Evolutionary conservation across 768 basidiomycete species (phyloP).

Genomic region (Lyophyllum semitale): DNA sequence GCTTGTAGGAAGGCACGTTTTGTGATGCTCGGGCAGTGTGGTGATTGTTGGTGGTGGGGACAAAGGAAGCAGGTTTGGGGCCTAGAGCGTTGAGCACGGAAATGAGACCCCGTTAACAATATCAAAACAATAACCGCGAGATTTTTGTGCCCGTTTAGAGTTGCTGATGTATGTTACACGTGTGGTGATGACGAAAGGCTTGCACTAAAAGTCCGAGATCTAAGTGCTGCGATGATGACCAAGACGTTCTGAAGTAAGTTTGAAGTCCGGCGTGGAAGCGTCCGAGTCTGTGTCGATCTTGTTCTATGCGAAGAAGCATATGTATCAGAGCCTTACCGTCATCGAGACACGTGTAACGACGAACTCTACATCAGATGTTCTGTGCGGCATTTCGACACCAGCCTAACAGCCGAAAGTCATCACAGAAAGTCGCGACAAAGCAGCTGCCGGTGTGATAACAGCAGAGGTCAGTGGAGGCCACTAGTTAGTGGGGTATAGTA

Average conservation of each 20-base stretch:
- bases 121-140: constrained; percentile 8
- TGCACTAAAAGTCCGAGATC: neutral
- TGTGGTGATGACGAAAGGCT: neutral
- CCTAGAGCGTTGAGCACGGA: neutral
- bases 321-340: neutral
- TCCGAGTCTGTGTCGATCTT: constrained; percentile 1
- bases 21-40: neutral
- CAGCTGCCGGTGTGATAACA: neutral
- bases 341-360: constrained; percentile 9
- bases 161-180: constrained; percentile 14
- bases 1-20: constrained; percentile 8
- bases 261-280: neutral
- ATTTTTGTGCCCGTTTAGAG: neutral
- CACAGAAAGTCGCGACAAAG: neutral
- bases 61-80: neutral
- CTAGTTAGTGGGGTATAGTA: too few species aligned
- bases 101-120: neutral
- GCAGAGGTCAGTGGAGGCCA: neutral
- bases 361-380: constrained; percentile 6
- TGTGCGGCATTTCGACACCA: neutral
- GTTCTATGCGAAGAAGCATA: neutral
- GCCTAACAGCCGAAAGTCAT: neutral
- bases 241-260: neutral
- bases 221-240: neutral
- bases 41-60: neutral